Base-by-base conservation (phyloP, 2,329 filamentous ascomycete genomes). In the Ophiostoma sp. region DNA sequence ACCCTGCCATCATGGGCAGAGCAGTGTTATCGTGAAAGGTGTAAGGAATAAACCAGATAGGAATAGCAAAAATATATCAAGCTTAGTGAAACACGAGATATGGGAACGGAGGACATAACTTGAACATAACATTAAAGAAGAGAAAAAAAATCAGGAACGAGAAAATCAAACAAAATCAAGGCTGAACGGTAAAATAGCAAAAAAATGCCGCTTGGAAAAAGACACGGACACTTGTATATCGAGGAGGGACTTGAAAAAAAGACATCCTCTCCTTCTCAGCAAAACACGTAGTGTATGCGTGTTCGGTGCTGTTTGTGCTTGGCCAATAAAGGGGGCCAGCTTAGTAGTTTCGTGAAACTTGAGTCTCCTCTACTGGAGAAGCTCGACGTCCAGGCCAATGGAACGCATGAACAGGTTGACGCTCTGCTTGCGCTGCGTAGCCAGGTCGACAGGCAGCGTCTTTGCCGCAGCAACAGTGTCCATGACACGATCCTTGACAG, bases 321-420 rank as follows among this genome's bases (percentile, higher is more conserved):
- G 49, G n/a, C n/a, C 18, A 5, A 27, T n/a, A 8, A 5, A 8
- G 4, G n/a, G 5, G 16, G 49, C 49, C 49, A 16, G 49, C 49
- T 18, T 18, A 9, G 49, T 18, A 9, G 49, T 5, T 18, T 47
- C 45, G 16, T 60, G 5, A 0, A 38, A 16, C 55, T 2, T 64
- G 36, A n/a, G 11, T 45, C 8, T 7, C 6, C 14, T 47, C 27
- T 73, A 81, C 69, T 80, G 77, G 70, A 87, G 78, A 66, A 89
- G 79, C 74, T 97, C 95, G 66, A 99, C 95, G 81, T 99, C 95
- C 76, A 99, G 84, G n/a, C 95, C 95, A 78, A 99, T 97, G 68
- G 94, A 95, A 75, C 93, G 90, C 93, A 99, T 97, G 78, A 99
- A 99, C 68, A 99, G 81, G 77, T 99, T 99, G 73, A 99, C 95